Evolutionary conservation across 331 rosid genomes (phyloP).

Genomic region (Ulmus americana): DNA sequence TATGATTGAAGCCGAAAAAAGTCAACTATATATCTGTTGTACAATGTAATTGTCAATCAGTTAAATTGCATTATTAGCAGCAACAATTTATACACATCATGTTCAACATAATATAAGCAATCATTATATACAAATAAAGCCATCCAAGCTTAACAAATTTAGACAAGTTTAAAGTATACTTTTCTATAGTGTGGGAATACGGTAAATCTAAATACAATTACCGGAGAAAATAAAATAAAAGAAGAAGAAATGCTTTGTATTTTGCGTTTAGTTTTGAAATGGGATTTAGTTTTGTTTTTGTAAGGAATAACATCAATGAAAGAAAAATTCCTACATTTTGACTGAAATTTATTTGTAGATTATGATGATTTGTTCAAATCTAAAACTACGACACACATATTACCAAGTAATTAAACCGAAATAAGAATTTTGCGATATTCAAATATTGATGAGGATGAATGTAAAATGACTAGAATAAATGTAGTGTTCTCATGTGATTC

Average conservation of each 20-base stretch:
- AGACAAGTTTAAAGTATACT: too few relatives aligned
- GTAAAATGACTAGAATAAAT: background rate
- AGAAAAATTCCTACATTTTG: background rate
- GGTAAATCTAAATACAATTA: too few relatives aligned
- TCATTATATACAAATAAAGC: background rate
- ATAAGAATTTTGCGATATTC: background rate
- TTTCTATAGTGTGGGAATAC: too few relatives aligned
- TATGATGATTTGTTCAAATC: background rate
- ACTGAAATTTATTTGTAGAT: too few relatives aligned
- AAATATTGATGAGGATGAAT: background rate
- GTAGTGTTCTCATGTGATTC: too few relatives aligned
- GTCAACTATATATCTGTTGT: background rate
- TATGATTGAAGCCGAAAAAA: background rate
- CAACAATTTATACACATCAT: background rate
- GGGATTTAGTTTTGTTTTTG: background rate
- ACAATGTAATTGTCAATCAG: background rate
- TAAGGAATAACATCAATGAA: background rate
- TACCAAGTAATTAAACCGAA: background rate
- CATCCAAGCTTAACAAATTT: background rate
- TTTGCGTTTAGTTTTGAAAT: background rate
- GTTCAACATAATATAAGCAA: constrained; percentile 1
- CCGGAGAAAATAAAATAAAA: background rate
- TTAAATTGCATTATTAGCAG: background rate
- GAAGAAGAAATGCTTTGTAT: background rate
- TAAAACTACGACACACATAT: background rate